A percentile compares a stretch with the other conserved stretches of the same genome.
These are phyloP conservation scores for Hypoxylon sp. DNA, from an alignment of 2,329 filamentous ascomycete genomes.

Conservation along the genomic window DNA sequence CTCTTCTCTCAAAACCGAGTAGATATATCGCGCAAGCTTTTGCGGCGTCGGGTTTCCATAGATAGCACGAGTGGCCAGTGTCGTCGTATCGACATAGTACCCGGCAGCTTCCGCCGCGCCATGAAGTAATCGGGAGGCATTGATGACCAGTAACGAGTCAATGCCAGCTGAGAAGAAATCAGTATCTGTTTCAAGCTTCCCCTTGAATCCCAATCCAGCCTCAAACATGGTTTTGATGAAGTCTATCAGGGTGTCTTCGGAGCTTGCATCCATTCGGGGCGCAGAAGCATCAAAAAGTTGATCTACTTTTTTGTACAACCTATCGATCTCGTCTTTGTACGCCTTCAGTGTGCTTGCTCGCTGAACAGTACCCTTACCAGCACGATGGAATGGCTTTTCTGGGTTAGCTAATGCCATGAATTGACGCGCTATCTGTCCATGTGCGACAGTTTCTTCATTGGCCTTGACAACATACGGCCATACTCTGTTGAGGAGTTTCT, in stretches of 20 bases:
- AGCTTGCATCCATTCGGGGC: constrained; percentile 52
- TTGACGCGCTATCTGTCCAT: constrained; percentile 62
- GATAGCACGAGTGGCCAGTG: constrained; percentile 58
- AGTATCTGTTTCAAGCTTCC: constrained; percentile 53
- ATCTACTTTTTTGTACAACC: constrained; percentile 56
- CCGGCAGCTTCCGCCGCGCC: constrained; percentile 54
- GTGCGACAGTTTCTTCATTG: constrained; percentile 62
- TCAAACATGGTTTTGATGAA: constrained; percentile 55
- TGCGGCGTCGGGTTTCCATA: constrained; percentile 58
- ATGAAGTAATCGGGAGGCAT: constrained; percentile 56
- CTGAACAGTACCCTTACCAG: constrained; percentile 64
- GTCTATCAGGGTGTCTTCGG: constrained; percentile 50
- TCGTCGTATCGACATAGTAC: constrained; percentile 54
- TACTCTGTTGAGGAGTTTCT: constrained; percentile 59
- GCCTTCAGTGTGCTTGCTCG: constrained; percentile 57
- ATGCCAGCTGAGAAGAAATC: constrained; percentile 60
- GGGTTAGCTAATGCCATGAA: constrained; percentile 59
- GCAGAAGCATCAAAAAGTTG: constrained; percentile 42
- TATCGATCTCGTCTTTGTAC: constrained; percentile 62
- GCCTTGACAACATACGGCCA: constrained; percentile 62
- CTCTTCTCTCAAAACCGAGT: constrained; percentile 46
- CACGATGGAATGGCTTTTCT: constrained; percentile 60
- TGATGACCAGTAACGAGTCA: constrained; percentile 61
- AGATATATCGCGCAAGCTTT: constrained; percentile 56
- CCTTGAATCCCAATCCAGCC: constrained; percentile 46